These are phyloP conservation scores for Aspergillus pseudoterreus DNA, from an alignment of 2,329 filamentous ascomycete genomes.

Conservation along the genomic window DNA sequence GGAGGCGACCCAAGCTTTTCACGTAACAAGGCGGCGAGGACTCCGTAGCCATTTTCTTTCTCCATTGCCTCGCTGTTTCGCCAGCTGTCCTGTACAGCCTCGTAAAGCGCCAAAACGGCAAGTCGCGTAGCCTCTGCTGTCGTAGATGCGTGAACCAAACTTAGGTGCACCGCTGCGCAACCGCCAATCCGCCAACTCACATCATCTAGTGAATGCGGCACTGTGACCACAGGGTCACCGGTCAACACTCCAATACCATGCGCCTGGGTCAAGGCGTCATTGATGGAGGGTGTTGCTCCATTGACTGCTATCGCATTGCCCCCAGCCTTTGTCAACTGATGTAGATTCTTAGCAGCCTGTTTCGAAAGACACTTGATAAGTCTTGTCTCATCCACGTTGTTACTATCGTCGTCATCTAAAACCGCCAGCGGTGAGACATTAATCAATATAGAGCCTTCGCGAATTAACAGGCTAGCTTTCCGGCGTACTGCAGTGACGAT, in stretches of 20 bases:
- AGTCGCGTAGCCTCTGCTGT: constrained; percentile 68
- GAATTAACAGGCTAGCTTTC: constrained; percentile 76
- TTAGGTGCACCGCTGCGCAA: constrained; percentile 79
- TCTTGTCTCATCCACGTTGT: constrained; percentile 66
- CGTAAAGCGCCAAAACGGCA: constrained; percentile 78
- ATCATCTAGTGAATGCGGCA: constrained; percentile 84
- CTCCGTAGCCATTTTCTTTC: constrained; percentile 86
- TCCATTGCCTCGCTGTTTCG: constrained; percentile 98
- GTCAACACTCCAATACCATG: constrained; percentile 80
- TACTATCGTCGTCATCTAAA: constrained; percentile 75
- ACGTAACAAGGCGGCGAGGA: constrained; percentile 76
- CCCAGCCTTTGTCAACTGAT: constrained; percentile 66
- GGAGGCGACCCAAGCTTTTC: constrained; percentile 62
- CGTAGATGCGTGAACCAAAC: constrained; percentile 73
- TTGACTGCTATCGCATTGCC: constrained; percentile 83
- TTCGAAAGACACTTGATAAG: constrained; percentile 73
- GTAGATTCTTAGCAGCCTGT: constrained; percentile 63
- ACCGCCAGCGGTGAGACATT: constrained; percentile 79
- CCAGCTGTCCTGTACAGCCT: constrained; percentile 87
- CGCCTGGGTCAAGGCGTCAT: constrained; percentile 77
- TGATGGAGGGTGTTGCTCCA: constrained; percentile 78
- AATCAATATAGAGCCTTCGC: constrained; percentile 75
- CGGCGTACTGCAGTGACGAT: constrained; percentile 84
- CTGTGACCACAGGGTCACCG: constrained; percentile 75
- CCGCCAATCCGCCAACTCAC: constrained; percentile 91